Evolutionary conservation across 345 rosid genomes (phyloP), one percentile per base, ranked within the genome.

Genomic region (Eutrema heterophyllum): DNA sequence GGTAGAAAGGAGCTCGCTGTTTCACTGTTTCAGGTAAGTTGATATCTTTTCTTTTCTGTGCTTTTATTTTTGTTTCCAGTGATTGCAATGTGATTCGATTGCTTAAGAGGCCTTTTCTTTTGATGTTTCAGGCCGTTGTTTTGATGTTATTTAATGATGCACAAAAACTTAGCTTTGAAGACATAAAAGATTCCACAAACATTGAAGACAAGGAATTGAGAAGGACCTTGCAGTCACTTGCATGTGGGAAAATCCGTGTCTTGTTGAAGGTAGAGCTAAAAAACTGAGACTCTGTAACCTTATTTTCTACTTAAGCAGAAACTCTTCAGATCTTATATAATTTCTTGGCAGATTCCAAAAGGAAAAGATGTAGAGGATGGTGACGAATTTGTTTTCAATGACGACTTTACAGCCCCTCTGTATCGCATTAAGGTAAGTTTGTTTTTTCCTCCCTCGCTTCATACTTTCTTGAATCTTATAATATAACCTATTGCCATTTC

Each of bases 1-100:
- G 96, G 98, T 58, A 90, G 78, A 80, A 93, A 88, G 85, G 98
- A 93, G 85, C 86, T 93, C 65, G 89, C 97, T 15, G 98, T 93
- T 79, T 93, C 98, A 50, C 83, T 93, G 11, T 90, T 93, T 82
- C 98, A 93, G 97, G 97, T 86, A 33, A 71, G 85, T 79, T 35
- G 29, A 33, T 87, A 94, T 33, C 58, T 80, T 14, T 26, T 55
- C 21, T 45, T 48, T 7, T 24, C 21, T 13, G 50, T 68, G 35
- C 27, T 29, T 76, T 2, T 24, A 9, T 36, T 43, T 6, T 32
- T 16, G 15, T 36, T 49, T 54, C 5, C 49, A 45, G 87, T 81
- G 83, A 92, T 43, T 68, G 9, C 6, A 54, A 9, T 51, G 46
- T 36, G 53, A 67, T 27, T 29, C 16, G 54, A n/a, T 55, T 56